Evolutionary conservation across 2,329 filamentous ascomycete genomes (phyloP).

Genomic region (Fusarium avenaceum): DNA sequence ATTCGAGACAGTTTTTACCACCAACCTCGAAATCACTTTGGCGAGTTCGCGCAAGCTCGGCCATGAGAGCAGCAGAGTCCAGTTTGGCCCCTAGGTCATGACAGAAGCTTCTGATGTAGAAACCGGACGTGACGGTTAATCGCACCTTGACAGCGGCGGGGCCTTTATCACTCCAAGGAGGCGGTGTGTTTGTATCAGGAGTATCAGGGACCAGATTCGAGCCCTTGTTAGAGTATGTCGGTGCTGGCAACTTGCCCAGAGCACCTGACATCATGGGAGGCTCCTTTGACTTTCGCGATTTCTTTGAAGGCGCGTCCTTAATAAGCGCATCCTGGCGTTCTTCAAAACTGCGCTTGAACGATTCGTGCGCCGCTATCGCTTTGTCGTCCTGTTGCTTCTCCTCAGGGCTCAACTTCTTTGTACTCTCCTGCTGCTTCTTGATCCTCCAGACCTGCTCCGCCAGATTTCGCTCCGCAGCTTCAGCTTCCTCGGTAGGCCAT

Average conservation of each 20-base stretch:
- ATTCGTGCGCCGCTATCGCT: constrained; percentile 68
- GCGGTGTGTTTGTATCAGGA: constrained; percentile 62
- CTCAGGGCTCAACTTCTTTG: constrained; percentile 65
- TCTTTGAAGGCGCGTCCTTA: constrained; percentile 61
- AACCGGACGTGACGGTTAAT: constrained; percentile 94
- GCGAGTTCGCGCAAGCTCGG: constrained; percentile 81
- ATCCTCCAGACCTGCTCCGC: constrained; percentile 79
- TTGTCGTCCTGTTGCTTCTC: constrained; percentile 68
- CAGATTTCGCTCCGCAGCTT: constrained; percentile 78
- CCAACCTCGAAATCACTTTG: constrained; percentile 85
- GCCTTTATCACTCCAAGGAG: constrained; percentile 71
- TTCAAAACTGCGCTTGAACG: constrained; percentile 70
- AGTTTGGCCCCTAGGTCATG: constrained; percentile 91
- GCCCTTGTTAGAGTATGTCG: constrained; percentile 58
- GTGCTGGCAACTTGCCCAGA: constrained; percentile 64
- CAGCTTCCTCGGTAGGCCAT: constrained; percentile 85
- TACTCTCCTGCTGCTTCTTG: constrained; percentile 67
- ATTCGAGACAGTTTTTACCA: constrained; percentile 80
- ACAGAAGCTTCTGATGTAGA: constrained; percentile 94
- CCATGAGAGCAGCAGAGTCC: constrained; percentile 87
- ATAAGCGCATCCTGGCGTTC: constrained; percentile 70
- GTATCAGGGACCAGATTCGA: constrained; percentile 67
- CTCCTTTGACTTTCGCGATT: constrained; percentile 50
- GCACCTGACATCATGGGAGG: constrained; percentile 70
- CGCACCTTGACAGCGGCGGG: constrained; percentile 85